Conservation (phyloP, 140 eudicot genomes). For the Cichorium intybus region DNA sequence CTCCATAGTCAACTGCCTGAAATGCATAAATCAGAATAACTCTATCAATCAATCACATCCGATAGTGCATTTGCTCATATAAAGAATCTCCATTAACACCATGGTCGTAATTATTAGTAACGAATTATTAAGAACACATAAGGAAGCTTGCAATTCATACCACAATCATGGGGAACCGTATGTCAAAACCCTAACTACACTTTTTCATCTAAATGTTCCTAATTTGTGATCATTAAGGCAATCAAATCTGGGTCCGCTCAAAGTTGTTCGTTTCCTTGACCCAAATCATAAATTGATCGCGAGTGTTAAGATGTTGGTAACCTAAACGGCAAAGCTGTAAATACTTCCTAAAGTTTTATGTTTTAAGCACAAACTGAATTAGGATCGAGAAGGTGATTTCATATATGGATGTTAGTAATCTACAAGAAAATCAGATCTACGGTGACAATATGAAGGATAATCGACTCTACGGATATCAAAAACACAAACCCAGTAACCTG, state of each 20-base stretch:
- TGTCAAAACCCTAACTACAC: background rate
- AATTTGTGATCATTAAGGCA: background rate
- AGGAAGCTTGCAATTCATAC: background rate
- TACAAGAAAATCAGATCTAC: constrained; percentile 14
- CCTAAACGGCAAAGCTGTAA: background rate
- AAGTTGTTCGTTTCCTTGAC: background rate
- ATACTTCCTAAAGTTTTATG: background rate
- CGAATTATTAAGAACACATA: background rate
- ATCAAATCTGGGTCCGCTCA: background rate
- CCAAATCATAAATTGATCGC: background rate
- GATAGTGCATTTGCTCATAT: background rate
- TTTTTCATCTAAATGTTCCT: background rate
- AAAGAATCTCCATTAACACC: background rate
- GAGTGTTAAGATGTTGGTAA: background rate
- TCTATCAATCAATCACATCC: background rate
- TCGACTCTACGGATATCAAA: background rate
- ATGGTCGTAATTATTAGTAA: background rate
- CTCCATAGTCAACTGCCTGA: constrained; percentile 73
- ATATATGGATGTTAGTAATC: background rate
- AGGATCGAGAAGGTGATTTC: background rate
- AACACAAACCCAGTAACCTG: background rate
- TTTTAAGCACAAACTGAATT: too few relatives aligned
- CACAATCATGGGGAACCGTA: background rate
- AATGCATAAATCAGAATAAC: constrained; percentile 14
- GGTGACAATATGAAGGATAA: background rate